Base-by-base conservation (phyloP, 1,284 basidiomycete species). In the Trichosporon coremiiforme region DNA sequence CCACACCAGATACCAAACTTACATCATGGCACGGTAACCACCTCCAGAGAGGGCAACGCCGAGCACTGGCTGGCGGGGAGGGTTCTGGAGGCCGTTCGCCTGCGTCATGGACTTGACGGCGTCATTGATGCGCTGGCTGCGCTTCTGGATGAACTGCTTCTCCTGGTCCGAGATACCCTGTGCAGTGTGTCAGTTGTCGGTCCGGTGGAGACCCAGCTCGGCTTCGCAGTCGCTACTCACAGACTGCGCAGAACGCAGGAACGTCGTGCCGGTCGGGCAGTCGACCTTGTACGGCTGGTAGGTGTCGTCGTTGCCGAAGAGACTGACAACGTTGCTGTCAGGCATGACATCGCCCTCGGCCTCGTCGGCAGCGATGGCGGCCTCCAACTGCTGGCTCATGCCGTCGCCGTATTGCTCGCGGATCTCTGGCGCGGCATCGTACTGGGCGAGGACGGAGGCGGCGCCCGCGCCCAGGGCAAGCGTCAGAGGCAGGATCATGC, bases 21-120 rank as follows among this genome's bases (percentile, higher is more conserved):
- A 80, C 73, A 85, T 78, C 85, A 86, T 86, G 10, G 85, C 85
- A 20, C 85, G 75, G 69, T 85, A 84, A 5, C 85, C 85, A 33
- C 85, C 85, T 36, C 85, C 85, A 10, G 82, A 83, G 17, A 86
- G 72, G 0, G 85, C 84, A 57, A 85, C 77, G 31, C 83, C 84
- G 22, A 86, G 75, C 2, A 73, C 71, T 0, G 85, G 85, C 17
- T 77, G 79, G 57, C 82, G 74, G 13, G 80, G 75, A 3, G 82
- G 80, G 17, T 71, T 71, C 8, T 74, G 64, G 0, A 84, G 68
- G 2, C 76, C 76, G 38, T 73, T 70, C 12, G 73, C 66, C 13
- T 75, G 41, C 63, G 78, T 66, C 74, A 77, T 76, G 10, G 70
- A 73, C 62, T 76, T 74, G 71, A 82, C 75, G 5, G 76, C 77